Evolutionary conservation across 2,329 filamentous ascomycete species (phyloP).

Genomic region (Pezicula radicicola): DNA sequence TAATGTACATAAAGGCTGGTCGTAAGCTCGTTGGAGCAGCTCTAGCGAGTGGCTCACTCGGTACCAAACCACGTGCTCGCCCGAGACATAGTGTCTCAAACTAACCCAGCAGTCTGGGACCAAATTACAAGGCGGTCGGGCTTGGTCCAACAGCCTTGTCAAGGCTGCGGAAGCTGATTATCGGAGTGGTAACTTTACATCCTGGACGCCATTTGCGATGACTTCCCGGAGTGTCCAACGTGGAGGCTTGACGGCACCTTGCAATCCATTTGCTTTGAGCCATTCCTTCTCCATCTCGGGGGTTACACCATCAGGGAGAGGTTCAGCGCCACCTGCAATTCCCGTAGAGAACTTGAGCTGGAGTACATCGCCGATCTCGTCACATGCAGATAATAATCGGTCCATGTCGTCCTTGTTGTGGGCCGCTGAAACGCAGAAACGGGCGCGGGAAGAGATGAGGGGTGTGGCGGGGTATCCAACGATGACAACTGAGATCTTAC

Average conservation of each 20-base stretch:
- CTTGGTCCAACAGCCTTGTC: constrained; percentile 2
- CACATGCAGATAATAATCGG: constrained; percentile 81
- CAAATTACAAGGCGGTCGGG: background rate
- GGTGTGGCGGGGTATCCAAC: constrained; percentile 97
- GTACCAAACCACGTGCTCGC: background rate
- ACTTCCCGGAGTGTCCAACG: constrained; percentile 72
- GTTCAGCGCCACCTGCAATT: constrained; percentile 81
- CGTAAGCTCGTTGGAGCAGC: constrained; percentile 1
- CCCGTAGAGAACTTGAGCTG: constrained; percentile 98
- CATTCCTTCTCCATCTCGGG: constrained; percentile 71
- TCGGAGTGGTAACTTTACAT: constrained; percentile 61
- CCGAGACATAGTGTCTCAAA: constrained; percentile 2
- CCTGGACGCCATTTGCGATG: constrained; percentile 64
- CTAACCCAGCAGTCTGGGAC: background rate
- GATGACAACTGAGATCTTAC: constrained; percentile 96
- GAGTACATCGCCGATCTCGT: constrained; percentile 86
- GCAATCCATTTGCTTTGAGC: constrained; percentile 52
- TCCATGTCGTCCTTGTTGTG: constrained; percentile 99
- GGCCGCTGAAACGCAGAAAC: constrained; percentile 92
- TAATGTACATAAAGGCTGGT: constrained; percentile 15
- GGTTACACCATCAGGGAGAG: constrained; percentile 68
- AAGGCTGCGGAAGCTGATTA: constrained; percentile 31
- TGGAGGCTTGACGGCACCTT: constrained; percentile 51
- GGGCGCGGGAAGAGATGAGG: constrained; percentile 87
- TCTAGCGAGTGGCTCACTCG: background rate